Conservation (phyloP, 169 alveolate genomes). For the Eimeria praecox region DNA sequence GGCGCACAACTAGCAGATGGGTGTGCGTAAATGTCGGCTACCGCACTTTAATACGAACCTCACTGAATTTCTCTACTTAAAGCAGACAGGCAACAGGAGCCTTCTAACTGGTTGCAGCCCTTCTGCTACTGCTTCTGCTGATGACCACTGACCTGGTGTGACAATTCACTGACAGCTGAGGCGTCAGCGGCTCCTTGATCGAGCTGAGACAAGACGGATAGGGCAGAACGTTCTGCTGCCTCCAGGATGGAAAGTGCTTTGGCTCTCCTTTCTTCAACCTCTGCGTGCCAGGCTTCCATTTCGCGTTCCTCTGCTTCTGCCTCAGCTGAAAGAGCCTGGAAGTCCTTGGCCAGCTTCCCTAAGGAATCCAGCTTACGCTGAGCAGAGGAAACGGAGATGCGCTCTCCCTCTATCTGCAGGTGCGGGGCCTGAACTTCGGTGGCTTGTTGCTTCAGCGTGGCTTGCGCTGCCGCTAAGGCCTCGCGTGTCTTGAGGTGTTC, state of each 20-base stretch:
- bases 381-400: too few species aligned
- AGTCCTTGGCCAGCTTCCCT: constrained; percentile 13
- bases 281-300: neutral
- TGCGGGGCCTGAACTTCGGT: constrained; percentile 4
- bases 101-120: neutral
- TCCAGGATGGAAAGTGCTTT: constrained; percentile 27
- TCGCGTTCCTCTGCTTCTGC: constrained; percentile 30
- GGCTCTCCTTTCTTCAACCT: constrained; percentile 29
- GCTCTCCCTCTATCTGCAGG: too few species aligned
- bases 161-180: constrained; percentile 13
- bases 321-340: constrained; percentile 37
- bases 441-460: constrained; percentile 9
- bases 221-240: constrained; percentile 45
- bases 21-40: neutral
- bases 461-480: constrained; percentile 12
- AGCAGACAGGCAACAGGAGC: neutral
- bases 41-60: neutral
- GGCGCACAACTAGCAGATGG: neutral
- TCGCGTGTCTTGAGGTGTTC: constrained; percentile 17
- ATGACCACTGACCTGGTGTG: constrained; percentile 21
- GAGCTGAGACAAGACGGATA: constrained; percentile 39
- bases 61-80: neutral
- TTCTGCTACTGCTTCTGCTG: neutral
- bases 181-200: constrained; percentile 36
- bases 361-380: neutral